Percentiles rank a stretch among this genome's conserved stretches.
Evolutionary conservation across 164 flowering plant species (phyloP).

Genomic region (Vitis rotundifolia): DNA sequence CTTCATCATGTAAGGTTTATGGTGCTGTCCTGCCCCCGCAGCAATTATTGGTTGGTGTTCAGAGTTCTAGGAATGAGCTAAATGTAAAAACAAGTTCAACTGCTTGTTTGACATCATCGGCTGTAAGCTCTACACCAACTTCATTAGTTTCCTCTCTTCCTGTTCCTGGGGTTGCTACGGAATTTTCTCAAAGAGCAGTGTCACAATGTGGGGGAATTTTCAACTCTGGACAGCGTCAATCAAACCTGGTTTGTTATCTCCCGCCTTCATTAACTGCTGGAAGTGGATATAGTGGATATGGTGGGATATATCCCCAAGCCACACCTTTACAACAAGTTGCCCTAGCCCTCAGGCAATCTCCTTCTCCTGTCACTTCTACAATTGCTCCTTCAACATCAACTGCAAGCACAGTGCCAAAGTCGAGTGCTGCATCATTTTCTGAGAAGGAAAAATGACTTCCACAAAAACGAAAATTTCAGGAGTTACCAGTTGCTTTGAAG

Average conservation of each 20-base stretch:
- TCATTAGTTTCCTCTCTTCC: slow-evolving; percentile 27
- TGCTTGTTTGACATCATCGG: slow-evolving; percentile 29
- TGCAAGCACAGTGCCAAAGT: slow-evolving; percentile 25
- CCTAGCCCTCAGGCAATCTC: slow-evolving; percentile 72
- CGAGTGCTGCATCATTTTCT: slow-evolving; percentile 21
- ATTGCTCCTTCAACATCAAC: slow-evolving; percentile 35
- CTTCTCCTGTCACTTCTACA: slow-evolving; percentile 39
- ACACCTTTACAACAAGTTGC: slow-evolving; percentile 98
- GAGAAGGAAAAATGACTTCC: slow-evolving; percentile 50
- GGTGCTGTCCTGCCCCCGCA: slow-evolving; percentile 91
- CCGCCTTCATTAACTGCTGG: slow-evolving; percentile 46
- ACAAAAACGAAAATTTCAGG: slow-evolving; percentile 90
- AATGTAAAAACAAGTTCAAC: slow-evolving; percentile 21
- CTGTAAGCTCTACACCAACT: slow-evolving; percentile 20
- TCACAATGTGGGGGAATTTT: slow-evolving; percentile 32
- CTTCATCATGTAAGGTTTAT: slow-evolving; percentile 64
- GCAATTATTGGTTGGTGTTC: slow-evolving; percentile 54
- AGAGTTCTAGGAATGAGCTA: slow-evolving; percentile 38
- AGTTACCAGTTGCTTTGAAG: slow-evolving; percentile 56
- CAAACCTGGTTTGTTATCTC: slow-evolving; percentile 35
- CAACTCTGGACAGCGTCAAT: slow-evolving; percentile 31
- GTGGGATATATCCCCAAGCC: slow-evolving; percentile 95
- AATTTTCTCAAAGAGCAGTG: slow-evolving; percentile 29
- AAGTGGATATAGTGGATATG: slow-evolving; percentile 89
- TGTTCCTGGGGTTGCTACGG: slow-evolving; percentile 30